Conservation (phyloP, 1,284 basidiomycete species). For the Singerocomus inundabilis region DNA sequence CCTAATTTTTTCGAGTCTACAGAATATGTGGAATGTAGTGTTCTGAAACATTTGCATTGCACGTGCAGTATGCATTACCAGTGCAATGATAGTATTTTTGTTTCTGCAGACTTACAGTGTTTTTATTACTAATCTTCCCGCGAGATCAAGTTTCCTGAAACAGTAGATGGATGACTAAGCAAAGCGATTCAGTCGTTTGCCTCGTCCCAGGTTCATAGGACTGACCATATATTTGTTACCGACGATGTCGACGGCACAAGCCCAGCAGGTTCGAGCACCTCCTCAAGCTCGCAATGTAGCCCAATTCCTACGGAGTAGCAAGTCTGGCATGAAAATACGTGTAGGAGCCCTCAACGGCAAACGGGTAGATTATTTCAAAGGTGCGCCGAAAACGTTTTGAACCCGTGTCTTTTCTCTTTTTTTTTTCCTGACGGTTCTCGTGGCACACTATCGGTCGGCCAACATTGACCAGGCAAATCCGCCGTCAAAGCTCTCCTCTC, state of each 20-base stretch:
- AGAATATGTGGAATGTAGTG: too few relatives aligned
- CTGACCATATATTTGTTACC: neutral
- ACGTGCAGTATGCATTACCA: too few relatives aligned
- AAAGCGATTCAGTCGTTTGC: neutral
- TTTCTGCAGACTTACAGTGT: too few relatives aligned
- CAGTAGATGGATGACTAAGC: slow-evolving; percentile 15
- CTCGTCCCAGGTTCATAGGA: neutral
- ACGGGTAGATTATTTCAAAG: slow-evolving; percentile 97
- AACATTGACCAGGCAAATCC: slow-evolving; percentile 66
- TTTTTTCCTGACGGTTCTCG: neutral
- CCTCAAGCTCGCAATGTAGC: slow-evolving; percentile 77
- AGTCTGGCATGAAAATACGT: slow-evolving; percentile 85
- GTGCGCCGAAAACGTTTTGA: slow-evolving; percentile 31
- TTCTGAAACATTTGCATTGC: too few relatives aligned
- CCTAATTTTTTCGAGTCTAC: too few relatives aligned
- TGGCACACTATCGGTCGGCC: too few relatives aligned
- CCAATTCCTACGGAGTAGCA: slow-evolving; percentile 81
- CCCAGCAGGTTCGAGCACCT: slow-evolving; percentile 71
- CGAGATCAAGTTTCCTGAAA: too few relatives aligned
- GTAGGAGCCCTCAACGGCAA: slow-evolving; percentile 93
- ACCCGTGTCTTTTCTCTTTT: neutral
- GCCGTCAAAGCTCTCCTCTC: slow-evolving; percentile 91
- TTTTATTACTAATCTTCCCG: too few relatives aligned
- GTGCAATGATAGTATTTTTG: too few relatives aligned
- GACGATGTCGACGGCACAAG: slow-evolving; percentile 47